Evolutionary conservation across 78 protist species (phyloP), one percentile per base, ranked within the genome.

Genomic region (Dictyostelium intermedium): DNA sequence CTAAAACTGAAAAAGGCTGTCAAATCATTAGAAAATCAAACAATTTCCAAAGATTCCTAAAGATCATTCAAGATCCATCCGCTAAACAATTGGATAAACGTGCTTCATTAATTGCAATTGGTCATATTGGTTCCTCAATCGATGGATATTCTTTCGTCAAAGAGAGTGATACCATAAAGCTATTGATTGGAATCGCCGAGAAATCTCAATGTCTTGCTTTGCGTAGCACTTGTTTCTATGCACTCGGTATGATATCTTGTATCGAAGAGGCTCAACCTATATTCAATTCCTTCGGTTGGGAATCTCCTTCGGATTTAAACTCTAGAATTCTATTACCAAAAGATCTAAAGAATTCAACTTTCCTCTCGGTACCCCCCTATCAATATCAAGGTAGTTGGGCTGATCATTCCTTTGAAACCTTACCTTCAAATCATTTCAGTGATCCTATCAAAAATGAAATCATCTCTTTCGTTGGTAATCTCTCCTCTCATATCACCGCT

Each of bases 1-100:
- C 96, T 1, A 93, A 93, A 47, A 93, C 96, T 32, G 92, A 80
- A 43, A 74, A 70, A 16, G 96, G 96, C 25, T 93, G 96, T 63
- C 18, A 76, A 25, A 39, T 84, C 3, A 27, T 93, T 9, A 74
- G 35, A 23, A 85, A 80, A 45, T 39, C 86, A 8, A 43, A 60
- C 39, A 60, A 78, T 34, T 80, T 85, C 20, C 5, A 27, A 9
- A 60, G 37, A 11, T 93, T 83, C 30, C 25, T 93, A 9, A 13
- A n/a, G 1, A 41, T 73, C 20, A 80, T 91, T 23, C 60, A 39
- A 5, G 91, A 93, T 34, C 47, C 43, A 5, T 11, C 32, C 27
- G 85, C 82, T 2, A 61, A 76, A 45, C 84, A 85, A 13, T 66
- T 85, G 13, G 79, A 93, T 16, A 18, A 91, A 61, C 23, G 96